Evolutionary conservation across 2,329 filamentous ascomycete genomes (phyloP).

Genomic region (Cladosporium sp.): DNA sequence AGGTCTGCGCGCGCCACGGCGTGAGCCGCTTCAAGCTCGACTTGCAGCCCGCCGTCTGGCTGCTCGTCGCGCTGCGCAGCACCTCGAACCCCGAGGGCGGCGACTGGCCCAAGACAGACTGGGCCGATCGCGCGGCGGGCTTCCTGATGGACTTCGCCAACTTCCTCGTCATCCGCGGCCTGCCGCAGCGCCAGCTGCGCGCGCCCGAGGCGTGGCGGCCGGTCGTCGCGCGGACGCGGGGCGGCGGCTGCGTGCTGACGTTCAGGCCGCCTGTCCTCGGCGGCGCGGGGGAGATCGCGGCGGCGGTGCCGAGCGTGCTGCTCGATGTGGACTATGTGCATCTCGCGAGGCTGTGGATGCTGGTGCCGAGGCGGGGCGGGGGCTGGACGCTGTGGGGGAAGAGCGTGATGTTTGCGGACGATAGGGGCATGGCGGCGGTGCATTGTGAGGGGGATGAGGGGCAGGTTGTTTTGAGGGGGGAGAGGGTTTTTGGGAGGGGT

Average conservation of each 20-base stretch:
- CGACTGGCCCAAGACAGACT: slow-evolving; percentile 24
- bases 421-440: slow-evolving; percentile 22
- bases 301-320: slow-evolving; percentile 25
- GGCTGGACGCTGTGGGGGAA: slow-evolving; percentile 38
- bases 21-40: slow-evolving; percentile 28
- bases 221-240: slow-evolving; percentile 19
- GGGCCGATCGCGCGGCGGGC: slow-evolving; percentile 23
- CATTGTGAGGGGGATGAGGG: slow-evolving; percentile 17
- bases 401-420: slow-evolving; percentile 36
- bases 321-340: slow-evolving; percentile 28
- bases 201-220: slow-evolving; percentile 26
- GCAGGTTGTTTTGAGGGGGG: slow-evolving; percentile 13
- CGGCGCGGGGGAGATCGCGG: slow-evolving; percentile 14
- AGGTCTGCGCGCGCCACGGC: slow-evolving; percentile 29
- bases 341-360: slow-evolving; percentile 32
- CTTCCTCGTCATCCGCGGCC: slow-evolving; percentile 29
- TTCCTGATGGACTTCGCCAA: slow-evolving; percentile 32
- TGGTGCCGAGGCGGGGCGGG: slow-evolving; percentile 26
- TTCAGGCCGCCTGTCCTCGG: slow-evolving; percentile 20
- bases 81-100: slow-evolving; percentile 18
- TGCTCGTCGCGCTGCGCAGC: slow-evolving; percentile 34
- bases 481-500: slow-evolving; percentile 19
- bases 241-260: slow-evolving; percentile 24
- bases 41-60: slow-evolving; percentile 23
- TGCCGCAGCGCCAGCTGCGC: slow-evolving; percentile 26